Conservation (phyloP, 116 monocot species). For the Dioscorea cayenensis region DNA sequence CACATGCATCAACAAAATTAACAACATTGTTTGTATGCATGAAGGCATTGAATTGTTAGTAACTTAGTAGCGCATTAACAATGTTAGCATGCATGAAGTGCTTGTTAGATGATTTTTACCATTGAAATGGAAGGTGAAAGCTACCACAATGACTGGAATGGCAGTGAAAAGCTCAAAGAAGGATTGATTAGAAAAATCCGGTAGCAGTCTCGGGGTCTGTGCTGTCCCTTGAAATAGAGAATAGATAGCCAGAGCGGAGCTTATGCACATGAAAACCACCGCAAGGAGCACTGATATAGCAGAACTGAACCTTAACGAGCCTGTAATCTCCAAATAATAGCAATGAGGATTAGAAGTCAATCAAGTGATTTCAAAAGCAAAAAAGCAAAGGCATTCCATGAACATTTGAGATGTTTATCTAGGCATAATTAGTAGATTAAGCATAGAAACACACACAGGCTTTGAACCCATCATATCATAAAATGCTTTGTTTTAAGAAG, state of each 20-base stretch:
- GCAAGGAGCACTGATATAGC: constrained; percentile 81
- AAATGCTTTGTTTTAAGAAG: no score
- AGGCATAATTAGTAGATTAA: no score
- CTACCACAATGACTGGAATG: constrained; percentile 80
- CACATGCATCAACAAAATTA: no score
- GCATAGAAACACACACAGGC: no score
- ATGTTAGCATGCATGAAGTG: no score
- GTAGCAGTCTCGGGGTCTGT: constrained; percentile 48
- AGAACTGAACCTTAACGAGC: constrained; percentile 71
- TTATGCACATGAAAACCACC: constrained; percentile 70
- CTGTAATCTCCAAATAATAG: constrained; percentile 23
- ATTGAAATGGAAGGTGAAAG: constrained; percentile 98
- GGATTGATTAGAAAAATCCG: constrained; percentile 39
- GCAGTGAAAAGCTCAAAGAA: constrained; percentile 82
- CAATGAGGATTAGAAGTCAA: neutral
- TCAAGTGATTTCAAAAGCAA: no score
- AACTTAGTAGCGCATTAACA: no score
- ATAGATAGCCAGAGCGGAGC: constrained; percentile 59
- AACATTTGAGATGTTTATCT: no score
- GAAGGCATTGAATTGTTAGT: no score
- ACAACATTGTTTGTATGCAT: no score
- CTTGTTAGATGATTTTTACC: constrained; percentile 21
- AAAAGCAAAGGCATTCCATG: no score
- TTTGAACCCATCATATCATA: no score
- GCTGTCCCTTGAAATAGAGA: constrained; percentile 52